These are phyloP conservation scores for Astragalus membranaceus DNA, from an alignment of 306 rosid genomes.

Conservation along the genomic window DNA sequence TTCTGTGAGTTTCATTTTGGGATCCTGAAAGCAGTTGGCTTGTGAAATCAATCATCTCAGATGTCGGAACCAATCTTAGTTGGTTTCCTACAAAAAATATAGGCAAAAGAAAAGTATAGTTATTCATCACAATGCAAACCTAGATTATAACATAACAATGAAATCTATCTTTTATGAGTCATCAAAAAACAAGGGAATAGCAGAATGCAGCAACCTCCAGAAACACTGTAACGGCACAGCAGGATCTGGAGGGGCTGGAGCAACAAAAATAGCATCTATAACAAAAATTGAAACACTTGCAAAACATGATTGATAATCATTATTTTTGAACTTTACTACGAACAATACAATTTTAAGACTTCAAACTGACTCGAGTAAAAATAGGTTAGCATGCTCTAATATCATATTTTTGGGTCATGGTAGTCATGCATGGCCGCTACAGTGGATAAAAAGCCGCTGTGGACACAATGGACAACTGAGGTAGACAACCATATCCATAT, in stretches of 20 bases:
- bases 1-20: constrained; percentile 38
- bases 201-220: background rate
- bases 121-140: background rate
- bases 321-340: too few relatives aligned
- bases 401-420: too few relatives aligned
- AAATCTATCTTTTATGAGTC: background rate
- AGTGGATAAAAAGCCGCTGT: too few relatives aligned
- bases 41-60: constrained; percentile 44
- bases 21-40: constrained; percentile 58
- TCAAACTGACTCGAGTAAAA: too few relatives aligned
- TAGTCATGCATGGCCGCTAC: too few relatives aligned
- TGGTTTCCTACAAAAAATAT: constrained; percentile 41
- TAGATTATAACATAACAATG: background rate
- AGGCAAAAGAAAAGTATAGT: background rate
- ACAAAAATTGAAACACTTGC: background rate
- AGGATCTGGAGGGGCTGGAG: background rate
- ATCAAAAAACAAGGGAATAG: background rate
- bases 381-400: too few relatives aligned
- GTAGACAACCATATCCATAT: too few relatives aligned
- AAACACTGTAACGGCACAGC: background rate
- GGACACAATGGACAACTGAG: too few relatives aligned
- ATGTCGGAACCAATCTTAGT: constrained; percentile 45
- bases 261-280: background rate
- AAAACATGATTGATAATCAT: background rate
- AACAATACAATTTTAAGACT: too few relatives aligned